Conservation (phyloP, 441 rosid genomes). For the Brassica hybrid region DNA sequence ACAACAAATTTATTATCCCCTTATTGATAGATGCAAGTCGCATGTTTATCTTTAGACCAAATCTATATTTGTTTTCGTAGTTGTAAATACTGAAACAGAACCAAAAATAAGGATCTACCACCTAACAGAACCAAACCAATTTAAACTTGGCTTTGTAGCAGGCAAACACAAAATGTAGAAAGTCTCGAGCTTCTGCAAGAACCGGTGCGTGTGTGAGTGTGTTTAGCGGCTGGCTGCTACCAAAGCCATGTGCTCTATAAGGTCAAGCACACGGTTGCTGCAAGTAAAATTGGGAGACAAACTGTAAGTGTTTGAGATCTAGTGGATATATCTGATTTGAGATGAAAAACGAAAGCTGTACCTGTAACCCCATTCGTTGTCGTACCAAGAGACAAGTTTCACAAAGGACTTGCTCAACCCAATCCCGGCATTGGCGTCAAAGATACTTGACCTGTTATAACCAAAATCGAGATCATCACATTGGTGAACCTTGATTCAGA, state of each 20-base stretch:
- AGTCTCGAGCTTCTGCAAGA: no score
- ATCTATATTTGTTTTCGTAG: background rate
- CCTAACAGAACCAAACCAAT: background rate
- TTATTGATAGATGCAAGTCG: background rate
- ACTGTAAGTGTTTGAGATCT: no score
- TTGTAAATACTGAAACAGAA: background rate
- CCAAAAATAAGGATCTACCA: background rate
- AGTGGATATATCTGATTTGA: no score
- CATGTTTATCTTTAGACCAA: background rate
- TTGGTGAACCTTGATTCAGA: background rate
- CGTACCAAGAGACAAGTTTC: constrained; percentile 96
- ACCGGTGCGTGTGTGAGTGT: no score
- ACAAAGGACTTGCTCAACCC: constrained; percentile 81
- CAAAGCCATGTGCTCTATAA: no score
- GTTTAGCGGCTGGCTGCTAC: no score
- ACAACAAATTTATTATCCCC: background rate
- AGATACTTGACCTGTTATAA: constrained; percentile 86
- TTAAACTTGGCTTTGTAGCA: background rate
- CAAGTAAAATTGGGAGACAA: no score
- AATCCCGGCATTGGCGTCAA: constrained; percentile 96
- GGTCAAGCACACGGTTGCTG: no score
- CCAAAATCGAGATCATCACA: constrained; percentile 10
- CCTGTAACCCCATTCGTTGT: constrained; percentile 99
- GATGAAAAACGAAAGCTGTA: constrained; percentile 29
- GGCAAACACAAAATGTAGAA: background rate